Evolutionary conservation across 768 basidiomycete species (phyloP).

Genomic region (Mycena rosella): DNA sequence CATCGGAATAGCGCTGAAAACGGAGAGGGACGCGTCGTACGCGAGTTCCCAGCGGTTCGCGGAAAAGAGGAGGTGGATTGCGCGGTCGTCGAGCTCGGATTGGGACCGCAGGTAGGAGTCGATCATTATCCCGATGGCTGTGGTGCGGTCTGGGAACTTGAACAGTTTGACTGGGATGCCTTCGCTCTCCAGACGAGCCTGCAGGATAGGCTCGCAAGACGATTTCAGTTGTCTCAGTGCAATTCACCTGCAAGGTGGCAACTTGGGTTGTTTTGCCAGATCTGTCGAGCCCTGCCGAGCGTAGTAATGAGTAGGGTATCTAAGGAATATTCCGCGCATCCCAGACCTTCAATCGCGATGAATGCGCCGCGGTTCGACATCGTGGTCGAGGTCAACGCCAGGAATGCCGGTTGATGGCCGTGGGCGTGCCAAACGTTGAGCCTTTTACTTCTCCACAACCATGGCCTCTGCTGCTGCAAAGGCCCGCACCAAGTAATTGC

Average conservation of each 20-base stretch:
- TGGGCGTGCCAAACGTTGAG: slow-evolving; percentile 15
- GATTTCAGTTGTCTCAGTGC: no score
- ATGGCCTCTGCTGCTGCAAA: slow-evolving; percentile 38
- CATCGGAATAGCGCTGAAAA: not conserved
- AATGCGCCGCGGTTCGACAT: slow-evolving; percentile 73
- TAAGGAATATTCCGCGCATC: no score
- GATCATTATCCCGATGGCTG: slow-evolving; percentile 92
- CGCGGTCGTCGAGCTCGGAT: slow-evolving; percentile 90
- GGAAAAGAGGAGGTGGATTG: slow-evolving; percentile 94
- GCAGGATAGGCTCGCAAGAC: no score
- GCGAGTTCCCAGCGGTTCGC: slow-evolving; percentile 98
- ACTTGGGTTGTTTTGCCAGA: slow-evolving; percentile 96
- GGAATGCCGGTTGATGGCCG: no score
- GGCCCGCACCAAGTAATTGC: slow-evolving; percentile 69
- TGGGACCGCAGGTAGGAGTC: slow-evolving; percentile 89
- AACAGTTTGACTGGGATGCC: slow-evolving; percentile 66
- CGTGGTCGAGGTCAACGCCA: not conserved
- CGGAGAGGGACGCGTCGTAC: slow-evolving; percentile 60
- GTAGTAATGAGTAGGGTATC: no score
- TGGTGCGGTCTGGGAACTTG: slow-evolving; percentile 96
- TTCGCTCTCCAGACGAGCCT: slow-evolving; percentile 62
- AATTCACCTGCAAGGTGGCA: no score
- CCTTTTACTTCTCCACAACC: not conserved
- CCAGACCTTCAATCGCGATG: slow-evolving; percentile 95
- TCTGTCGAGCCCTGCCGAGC: slow-evolving; percentile 94